Evolutionary conservation across 768 basidiomycete species (phyloP), one percentile per base, ranked within the genome.

Genomic region (Boletus sp.): DNA sequence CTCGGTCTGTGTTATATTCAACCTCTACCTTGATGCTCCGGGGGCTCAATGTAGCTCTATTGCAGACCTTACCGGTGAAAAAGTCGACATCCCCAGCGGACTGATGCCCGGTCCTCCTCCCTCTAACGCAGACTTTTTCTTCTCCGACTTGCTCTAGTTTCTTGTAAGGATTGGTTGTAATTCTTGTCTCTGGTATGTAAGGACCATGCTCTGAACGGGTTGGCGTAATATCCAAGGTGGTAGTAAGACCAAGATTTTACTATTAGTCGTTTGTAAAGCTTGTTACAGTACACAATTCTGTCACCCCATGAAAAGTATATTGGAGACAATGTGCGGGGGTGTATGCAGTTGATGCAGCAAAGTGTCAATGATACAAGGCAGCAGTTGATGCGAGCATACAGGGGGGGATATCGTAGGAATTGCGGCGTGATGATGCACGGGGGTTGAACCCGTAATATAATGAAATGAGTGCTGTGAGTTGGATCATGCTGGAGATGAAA

Each of bases 31-130:
- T 1, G 27, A 17, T 8, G 35, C 4, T 38, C 33, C n/a, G 13
- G 39, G 15, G 3, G 4, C 37, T 41, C 8, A 56, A 17, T n/a
- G 5, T 23, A n/a, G 19, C 21, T 34, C 33, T 33, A 34, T 39
- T n/a, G 51, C 61, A 90, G 93, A 95, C 73, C 77, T 97, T 37
- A 87, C 89, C 1, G 93, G 93, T 7, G 93, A 94, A 69, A 85
- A 83, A 73, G 88, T 93, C 15, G 90, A 93, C 65, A 91, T 96
- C 64, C 93, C 93, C 4, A 87, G 85, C 56, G 85, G 86, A 29
- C 74, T 93, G 50, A 74, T 79, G 44, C 78, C 88, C n/a, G 90
- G 91, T 13, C 82, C 85, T 35, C 89, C 91, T 48, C 92, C 92
- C 13, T 72, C 77, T 15, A 90, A 88, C 63, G 83, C 80, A 46